phyloP scores from a whole-genome alignment of 1,284 basidiomycete genomes.

The Pseudozyma pruni region DNA sequence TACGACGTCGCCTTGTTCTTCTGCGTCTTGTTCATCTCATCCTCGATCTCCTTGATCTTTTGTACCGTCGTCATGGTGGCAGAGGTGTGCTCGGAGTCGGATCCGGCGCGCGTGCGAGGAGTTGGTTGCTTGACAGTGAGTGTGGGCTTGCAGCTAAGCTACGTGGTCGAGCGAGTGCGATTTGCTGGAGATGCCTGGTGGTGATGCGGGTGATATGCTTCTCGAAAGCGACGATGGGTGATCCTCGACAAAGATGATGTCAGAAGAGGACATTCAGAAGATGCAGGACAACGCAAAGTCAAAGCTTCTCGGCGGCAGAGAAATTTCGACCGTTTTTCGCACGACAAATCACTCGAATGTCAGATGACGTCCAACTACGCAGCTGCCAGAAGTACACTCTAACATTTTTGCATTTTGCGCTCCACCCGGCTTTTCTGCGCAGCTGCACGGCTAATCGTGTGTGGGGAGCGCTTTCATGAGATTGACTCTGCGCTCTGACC shows the following conservation, averaged over 20 bases:
- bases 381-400: no score
- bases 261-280: constrained; percentile 6
- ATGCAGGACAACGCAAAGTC: background rate
- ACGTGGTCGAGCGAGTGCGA: background rate
- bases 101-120: constrained; percentile 14
- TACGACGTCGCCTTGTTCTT: constrained; percentile 87
- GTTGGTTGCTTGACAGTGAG: background rate
- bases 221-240: background rate
- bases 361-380: constrained; percentile 26
- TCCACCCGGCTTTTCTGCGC: no score
- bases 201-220: background rate
- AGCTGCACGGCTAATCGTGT: no score
- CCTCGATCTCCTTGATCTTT: constrained; percentile 67
- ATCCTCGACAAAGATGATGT: background rate
- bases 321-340: constrained; percentile 41
- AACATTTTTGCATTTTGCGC: no score
- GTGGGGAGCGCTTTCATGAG: constrained; percentile 4
- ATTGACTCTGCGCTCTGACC: background rate
- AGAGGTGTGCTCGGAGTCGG: constrained; percentile 22
- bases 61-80: constrained; percentile 59
- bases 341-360: constrained; percentile 23
- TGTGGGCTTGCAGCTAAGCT: background rate
- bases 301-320: constrained; percentile 16
- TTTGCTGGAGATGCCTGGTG: background rate
- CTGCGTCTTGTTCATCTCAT: constrained; percentile 74